Evolutionary conservation across 257 asterid species (phyloP).

Genomic region (Fraxinus pennsylvanica): DNA sequence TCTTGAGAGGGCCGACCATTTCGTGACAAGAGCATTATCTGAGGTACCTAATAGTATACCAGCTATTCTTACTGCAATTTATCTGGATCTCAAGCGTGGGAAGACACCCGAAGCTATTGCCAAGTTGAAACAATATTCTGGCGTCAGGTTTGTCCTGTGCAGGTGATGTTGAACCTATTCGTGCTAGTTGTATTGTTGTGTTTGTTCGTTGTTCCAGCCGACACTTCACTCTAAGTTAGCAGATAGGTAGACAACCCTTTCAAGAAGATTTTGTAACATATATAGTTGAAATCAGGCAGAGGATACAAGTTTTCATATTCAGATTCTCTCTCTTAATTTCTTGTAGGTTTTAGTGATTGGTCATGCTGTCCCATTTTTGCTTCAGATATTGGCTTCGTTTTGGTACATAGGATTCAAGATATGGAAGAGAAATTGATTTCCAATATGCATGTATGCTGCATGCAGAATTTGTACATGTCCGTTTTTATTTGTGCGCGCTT

Average conservation of each 20-base stretch:
- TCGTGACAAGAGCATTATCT: slow-evolving; percentile 53
- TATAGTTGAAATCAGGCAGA: slow-evolving; percentile 52
- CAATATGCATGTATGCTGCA: neutral
- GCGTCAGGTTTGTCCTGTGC: slow-evolving; percentile 44
- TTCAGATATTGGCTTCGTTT: slow-evolving; percentile 46
- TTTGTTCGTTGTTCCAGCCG: slow-evolving; percentile 36
- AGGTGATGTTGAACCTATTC: slow-evolving; percentile 30
- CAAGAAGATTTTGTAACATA: slow-evolving; percentile 69
- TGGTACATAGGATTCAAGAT: slow-evolving; percentile 26
- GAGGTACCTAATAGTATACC: slow-evolving; percentile 51
- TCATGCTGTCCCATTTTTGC: slow-evolving; percentile 46
- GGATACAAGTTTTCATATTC: slow-evolving; percentile 50
- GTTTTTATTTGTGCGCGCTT: neutral
- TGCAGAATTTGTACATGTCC: neutral
- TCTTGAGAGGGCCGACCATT: slow-evolving; percentile 58
- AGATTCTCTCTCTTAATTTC: slow-evolving; percentile 4
- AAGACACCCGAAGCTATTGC: slow-evolving; percentile 62
- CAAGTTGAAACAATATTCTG: slow-evolving; percentile 59
- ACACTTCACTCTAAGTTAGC: slow-evolving; percentile 50
- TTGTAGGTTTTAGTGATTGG: slow-evolving; percentile 45
- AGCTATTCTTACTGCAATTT: slow-evolving; percentile 68
- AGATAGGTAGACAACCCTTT: slow-evolving; percentile 67
- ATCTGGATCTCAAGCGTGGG: slow-evolving; percentile 68
- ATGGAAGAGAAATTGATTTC: neutral
- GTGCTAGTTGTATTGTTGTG: slow-evolving; percentile 34